Conservation (phyloP, 2,329 filamentous ascomycete species). For the Colletotrichum acutatum region DNA sequence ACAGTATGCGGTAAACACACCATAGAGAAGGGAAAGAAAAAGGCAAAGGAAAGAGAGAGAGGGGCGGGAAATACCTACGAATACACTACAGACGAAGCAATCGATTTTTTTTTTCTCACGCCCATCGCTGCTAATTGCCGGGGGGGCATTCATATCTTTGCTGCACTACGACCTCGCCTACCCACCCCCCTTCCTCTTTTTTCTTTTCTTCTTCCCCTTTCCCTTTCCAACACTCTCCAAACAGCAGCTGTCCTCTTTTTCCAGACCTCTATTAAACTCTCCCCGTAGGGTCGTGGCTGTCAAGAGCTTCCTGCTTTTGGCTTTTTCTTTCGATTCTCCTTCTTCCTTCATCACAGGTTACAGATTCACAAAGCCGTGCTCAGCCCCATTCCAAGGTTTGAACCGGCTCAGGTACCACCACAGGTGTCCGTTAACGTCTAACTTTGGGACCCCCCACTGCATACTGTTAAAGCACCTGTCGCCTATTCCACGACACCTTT, state of each 20-base stretch:
- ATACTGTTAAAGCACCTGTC: conserved; percentile 36
- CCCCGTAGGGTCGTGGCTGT: neutral
- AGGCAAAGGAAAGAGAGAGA: neutral
- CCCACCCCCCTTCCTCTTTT: conserved; percentile 16
- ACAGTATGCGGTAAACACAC: neutral
- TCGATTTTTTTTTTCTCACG: conserved; percentile 9
- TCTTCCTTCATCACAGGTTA: conserved; percentile 10
- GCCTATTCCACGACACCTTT: conserved; percentile 35
- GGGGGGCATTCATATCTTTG: conserved; percentile 16
- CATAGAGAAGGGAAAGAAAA: neutral
- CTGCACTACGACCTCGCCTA: conserved; percentile 14
- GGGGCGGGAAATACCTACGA: neutral
- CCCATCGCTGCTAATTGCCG: conserved; percentile 17
- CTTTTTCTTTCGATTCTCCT: conserved; percentile 17
- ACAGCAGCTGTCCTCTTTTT: neutral
- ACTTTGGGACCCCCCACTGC: conserved; percentile 35
- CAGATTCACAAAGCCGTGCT: conserved; percentile 20
- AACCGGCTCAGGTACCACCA: conserved; percentile 17
- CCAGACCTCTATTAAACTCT: conserved; percentile 23
- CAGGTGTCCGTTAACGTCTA: conserved; percentile 16
- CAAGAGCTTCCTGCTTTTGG: neutral
- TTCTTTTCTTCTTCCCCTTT: conserved; percentile 12
- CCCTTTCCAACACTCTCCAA: neutral
- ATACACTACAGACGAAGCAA: neutral
- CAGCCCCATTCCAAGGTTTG: conserved; percentile 13